Evolutionary conservation across 129 eudicot species (phyloP).

Genomic region (Lactuca sativa): DNA sequence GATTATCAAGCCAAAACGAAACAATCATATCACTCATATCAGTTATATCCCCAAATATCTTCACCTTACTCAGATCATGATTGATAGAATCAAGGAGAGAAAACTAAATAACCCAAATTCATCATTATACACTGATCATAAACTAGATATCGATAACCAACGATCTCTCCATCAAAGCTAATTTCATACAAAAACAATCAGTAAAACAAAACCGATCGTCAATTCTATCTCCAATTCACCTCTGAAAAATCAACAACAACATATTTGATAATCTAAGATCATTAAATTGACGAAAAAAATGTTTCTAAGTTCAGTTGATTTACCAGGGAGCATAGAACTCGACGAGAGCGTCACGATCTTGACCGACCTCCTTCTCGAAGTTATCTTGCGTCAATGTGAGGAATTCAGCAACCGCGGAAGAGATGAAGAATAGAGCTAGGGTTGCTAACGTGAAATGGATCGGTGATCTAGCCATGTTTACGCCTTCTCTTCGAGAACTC

Average conservation of each 20-base stretch:
- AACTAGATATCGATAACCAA: not conserved
- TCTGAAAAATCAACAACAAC: not conserved
- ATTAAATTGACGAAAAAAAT: not conserved
- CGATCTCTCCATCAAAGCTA: slow-evolving; percentile 1
- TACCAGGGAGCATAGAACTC: slow-evolving; percentile 96
- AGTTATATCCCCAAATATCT: not conserved
- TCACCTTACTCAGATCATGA: not conserved
- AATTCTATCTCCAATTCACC: not conserved
- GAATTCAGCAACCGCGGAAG: slow-evolving; percentile 51
- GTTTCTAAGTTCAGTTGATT: not conserved
- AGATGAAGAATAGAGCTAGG: slow-evolving; percentile 34
- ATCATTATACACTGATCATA: not conserved
- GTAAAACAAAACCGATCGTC: not conserved
- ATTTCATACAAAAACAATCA: not conserved
- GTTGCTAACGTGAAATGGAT: slow-evolving; percentile 44
- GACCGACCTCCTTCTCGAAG: slow-evolving; percentile 82
- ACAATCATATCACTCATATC: not conserved
- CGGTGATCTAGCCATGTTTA: slow-evolving; percentile 29
- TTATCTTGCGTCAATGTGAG: slow-evolving; percentile 66
- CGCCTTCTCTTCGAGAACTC: not conserved
- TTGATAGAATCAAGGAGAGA: not conserved
- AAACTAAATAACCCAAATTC: not conserved
- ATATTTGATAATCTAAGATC: not conserved
- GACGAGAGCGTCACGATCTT: slow-evolving; percentile 76
- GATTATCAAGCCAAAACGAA: not conserved